Percentiles rank a stretch among this genome's conserved stretches.
Evolutionary conservation across 179 eudicot species (phyloP).

Genomic region (Heliamphora pulchella): DNA sequence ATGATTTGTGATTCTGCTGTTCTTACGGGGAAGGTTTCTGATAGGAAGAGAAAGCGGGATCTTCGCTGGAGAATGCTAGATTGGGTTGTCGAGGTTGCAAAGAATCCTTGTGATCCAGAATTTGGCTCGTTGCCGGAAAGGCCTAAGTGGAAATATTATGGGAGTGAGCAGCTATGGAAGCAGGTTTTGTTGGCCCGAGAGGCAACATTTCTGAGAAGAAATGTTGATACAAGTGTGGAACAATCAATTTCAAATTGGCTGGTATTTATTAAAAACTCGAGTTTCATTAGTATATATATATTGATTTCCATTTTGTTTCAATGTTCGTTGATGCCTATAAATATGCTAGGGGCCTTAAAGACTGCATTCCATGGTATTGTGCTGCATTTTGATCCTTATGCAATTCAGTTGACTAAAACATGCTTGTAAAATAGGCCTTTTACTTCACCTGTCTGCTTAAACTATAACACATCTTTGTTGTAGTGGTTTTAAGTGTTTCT

Average conservation of each 20-base stretch:
- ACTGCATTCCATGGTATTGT: too few species aligned
- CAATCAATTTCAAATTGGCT: conserved; percentile 5
- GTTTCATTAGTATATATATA: too few species aligned
- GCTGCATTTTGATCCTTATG: too few species aligned
- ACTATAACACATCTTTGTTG: too few species aligned
- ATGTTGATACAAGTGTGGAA: not conserved
- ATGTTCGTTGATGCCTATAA: too few species aligned
- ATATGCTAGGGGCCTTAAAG: too few species aligned
- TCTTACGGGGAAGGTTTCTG: conserved; percentile 22
- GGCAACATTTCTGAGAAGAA: conserved; percentile 31
- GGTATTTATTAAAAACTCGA: not conserved
- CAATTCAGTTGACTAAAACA: too few species aligned
- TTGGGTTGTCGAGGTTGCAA: conserved; percentile 59
- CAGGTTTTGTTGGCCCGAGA: conserved; percentile 56
- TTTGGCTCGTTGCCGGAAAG: conserved; percentile 55
- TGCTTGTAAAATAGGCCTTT: too few species aligned
- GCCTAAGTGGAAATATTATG: conserved; percentile 47
- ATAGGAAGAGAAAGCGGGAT: conserved; percentile 49
- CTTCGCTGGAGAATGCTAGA: conserved; percentile 33
- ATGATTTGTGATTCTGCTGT: conserved; percentile 22
- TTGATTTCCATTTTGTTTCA: too few species aligned
- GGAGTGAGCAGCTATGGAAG: conserved; percentile 58
- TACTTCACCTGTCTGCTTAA: too few species aligned
- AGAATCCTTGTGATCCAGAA: conserved; percentile 50
- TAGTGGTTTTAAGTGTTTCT: too few species aligned